Percentiles rank a stretch among this genome's conserved stretches.
phyloP scores from a whole-genome alignment of 1,284 basidiomycete genomes.

The Naganishia cerealis region DNA sequence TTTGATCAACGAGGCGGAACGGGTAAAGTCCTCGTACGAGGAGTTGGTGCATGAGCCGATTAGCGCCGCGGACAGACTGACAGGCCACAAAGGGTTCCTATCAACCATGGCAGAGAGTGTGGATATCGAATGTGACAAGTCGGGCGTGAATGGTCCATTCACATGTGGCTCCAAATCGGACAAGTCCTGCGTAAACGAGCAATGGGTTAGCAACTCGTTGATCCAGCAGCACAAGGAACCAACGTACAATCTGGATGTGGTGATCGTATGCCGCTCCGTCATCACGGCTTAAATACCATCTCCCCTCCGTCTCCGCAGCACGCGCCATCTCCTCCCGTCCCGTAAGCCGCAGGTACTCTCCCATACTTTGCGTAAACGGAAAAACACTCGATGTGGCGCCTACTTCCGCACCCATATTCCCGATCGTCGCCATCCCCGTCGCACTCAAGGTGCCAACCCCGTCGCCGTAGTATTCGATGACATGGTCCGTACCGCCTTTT shows the following conservation, averaged over 20 bases:
- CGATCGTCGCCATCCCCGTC: conserved; percentile 84
- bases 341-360: conserved; percentile 80
- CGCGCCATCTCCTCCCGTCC: conserved; percentile 74
- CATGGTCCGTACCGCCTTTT: conserved; percentile 84
- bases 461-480: conserved; percentile 91
- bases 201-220: neutral
- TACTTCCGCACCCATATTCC: conserved; percentile 98
- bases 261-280: conserved; percentile 84
- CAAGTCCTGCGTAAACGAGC: conserved; percentile 62
- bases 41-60: conserved; percentile 96
- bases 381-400: conserved; percentile 93
- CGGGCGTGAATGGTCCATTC: conserved; percentile 94
- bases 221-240: neutral
- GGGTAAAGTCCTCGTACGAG: conserved; percentile 84
- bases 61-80: conserved; percentile 79
- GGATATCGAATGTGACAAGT: conserved; percentile 85
- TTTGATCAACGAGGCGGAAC: conserved; percentile 78
- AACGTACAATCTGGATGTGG: conserved; percentile 76
- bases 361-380: conserved; percentile 83
- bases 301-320: conserved; percentile 72
- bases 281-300: conserved; percentile 71
- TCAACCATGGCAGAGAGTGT: conserved; percentile 72
- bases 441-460: conserved; percentile 82
- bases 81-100: conserved; percentile 67
- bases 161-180: conserved; percentile 84